These are phyloP conservation scores for Hypoxylon subgilvum DNA, from an alignment of 495 filamentous ascomycete species.

Conservation along the genomic window DNA sequence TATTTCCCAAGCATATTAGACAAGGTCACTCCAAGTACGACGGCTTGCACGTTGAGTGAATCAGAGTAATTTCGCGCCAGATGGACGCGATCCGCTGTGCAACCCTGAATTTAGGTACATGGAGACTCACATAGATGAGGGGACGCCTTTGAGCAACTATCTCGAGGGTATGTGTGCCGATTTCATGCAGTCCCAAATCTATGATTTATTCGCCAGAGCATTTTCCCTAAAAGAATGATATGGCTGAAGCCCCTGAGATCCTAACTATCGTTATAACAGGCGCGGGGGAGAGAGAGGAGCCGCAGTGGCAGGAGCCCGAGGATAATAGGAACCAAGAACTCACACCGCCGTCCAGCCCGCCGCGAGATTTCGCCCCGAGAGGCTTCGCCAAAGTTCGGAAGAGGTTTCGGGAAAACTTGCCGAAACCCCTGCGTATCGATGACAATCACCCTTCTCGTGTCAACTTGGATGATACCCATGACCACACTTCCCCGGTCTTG, in stretches of 20 bases:
- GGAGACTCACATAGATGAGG: conserved; percentile 90
- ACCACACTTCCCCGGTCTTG: conserved; percentile 33
- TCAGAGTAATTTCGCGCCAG: conserved; percentile 36
- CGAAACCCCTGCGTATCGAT: conserved; percentile 65
- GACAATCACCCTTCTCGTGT: conserved; percentile 42
- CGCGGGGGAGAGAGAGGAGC: conserved; percentile 48
- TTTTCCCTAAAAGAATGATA: conserved; percentile 43
- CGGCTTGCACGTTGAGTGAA: conserved; percentile 19
- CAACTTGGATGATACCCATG: conserved; percentile 30
- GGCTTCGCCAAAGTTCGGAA: conserved; percentile 70
- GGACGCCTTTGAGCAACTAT: conserved; percentile 90
- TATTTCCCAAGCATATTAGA: conserved; percentile 9
- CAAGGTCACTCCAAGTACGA: conserved; percentile 4
- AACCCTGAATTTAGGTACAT: conserved; percentile 62
- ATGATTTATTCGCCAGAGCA: conserved; percentile 1
- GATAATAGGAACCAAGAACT: conserved; percentile 51
- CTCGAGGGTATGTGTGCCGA: conserved; percentile 75
- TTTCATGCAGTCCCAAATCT: conserved; percentile 2
- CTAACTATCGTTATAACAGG: conserved; percentile 35
- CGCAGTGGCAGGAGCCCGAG: conserved; percentile 48
- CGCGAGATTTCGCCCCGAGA: conserved; percentile 72
- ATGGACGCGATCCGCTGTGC: conserved; percentile 44
- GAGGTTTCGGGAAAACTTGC: conserved; percentile 69
- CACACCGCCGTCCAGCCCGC: conserved; percentile 56
- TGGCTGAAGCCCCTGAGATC: conserved; percentile 52